Evolutionary conservation across 2,329 filamentous ascomycete species (phyloP), one percentile per base, ranked within the genome.

Genomic region (Hawksworthiomyces lignivorus): DNA sequence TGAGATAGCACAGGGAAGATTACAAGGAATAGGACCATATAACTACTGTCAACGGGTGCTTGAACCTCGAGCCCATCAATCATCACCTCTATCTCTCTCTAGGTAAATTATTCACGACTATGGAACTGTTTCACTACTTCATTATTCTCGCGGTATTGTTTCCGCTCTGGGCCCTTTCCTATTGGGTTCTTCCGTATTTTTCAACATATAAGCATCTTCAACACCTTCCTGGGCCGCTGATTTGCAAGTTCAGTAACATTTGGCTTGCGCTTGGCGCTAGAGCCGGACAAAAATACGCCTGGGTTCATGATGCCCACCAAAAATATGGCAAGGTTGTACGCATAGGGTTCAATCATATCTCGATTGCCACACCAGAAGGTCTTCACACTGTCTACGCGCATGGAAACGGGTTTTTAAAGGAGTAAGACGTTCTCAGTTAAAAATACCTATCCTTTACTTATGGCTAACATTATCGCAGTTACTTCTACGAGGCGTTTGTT

Each of bases 341-440:
- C 14, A 43, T 48, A 8, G 46, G 46, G 17, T 48, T 46, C 37
- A 48, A 48, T 31, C 46, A 48, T 18, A 41, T 48, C 18, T 48
- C 46, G 3, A 36, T 48, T 14, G 36, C 43, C 2, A 46, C 46
- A 1, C 43, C 46, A 3, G 46, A 46, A 27, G 46, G 39, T 3
- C 34, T 48, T 17, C 46, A 40, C 9, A 41, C 24, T 5, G 39
- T 48, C n/a, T 48, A 48, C 34, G 46, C 46, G n/a, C 46, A 48
- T 14, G 46, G 46, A 11, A 48, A 48, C 15, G 46, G 46, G 5
- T 48, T 48, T 18, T 12, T 48, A 7, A 48, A 48, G 15, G 46
- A 48, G 43, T 45, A 15, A 17, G 36, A 22, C 12, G 18, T 19
- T n/a, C 14, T 15, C 3, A 26, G 8, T 21, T 12, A 3, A 22